phyloP scores from a whole-genome alignment of 2,329 filamentous ascomycete genomes.

The Drechslera avenae region DNA sequence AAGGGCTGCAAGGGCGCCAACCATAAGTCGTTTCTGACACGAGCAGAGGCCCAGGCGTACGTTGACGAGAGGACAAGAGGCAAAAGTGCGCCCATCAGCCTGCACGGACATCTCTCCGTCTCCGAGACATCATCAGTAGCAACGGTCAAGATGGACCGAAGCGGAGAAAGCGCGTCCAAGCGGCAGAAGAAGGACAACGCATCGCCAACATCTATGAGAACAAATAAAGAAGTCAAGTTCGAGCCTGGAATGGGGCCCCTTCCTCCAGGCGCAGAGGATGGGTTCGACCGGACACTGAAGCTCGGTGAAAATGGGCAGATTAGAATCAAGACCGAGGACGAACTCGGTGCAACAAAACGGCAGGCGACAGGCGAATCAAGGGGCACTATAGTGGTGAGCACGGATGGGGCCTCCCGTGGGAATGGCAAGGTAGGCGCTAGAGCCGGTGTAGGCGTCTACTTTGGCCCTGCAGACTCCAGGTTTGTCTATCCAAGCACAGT shows the following conservation, averaged over 20 bases:
- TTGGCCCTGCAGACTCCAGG: conserved; percentile 63
- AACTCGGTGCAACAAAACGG: conserved; percentile 54
- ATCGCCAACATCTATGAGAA: conserved; percentile 13
- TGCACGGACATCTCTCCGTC: conserved; percentile 35
- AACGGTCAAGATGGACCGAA: conserved; percentile 19
- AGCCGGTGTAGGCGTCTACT: conserved; percentile 68
- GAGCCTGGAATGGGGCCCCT: conserved; percentile 62
- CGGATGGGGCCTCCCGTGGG: conserved; percentile 65
- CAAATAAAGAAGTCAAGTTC: conserved; percentile 23
- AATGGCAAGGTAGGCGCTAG: conserved; percentile 62
- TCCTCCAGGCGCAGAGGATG: conserved; percentile 62
- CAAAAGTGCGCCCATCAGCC: conserved; percentile 29
- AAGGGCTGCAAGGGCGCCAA: conserved; percentile 71
- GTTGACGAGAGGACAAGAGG: conserved; percentile 55
- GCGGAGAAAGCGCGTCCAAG: conserved; percentile 36
- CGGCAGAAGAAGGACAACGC: conserved; percentile 46
- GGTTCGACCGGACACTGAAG: conserved; percentile 64
- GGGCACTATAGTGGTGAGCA: conserved; percentile 65
- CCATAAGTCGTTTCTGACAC: conserved; percentile 56
- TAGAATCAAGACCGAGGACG: conserved; percentile 60
- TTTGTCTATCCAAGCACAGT: conserved; percentile 38
- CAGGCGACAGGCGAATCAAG: conserved; percentile 50
- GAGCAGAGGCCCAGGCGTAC: conserved; percentile 76
- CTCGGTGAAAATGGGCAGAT: conserved; percentile 62
- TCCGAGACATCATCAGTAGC: conserved; percentile 32